phyloP scores from a whole-genome alignment of 345 rosid species.

The Aegle marmelos region DNA sequence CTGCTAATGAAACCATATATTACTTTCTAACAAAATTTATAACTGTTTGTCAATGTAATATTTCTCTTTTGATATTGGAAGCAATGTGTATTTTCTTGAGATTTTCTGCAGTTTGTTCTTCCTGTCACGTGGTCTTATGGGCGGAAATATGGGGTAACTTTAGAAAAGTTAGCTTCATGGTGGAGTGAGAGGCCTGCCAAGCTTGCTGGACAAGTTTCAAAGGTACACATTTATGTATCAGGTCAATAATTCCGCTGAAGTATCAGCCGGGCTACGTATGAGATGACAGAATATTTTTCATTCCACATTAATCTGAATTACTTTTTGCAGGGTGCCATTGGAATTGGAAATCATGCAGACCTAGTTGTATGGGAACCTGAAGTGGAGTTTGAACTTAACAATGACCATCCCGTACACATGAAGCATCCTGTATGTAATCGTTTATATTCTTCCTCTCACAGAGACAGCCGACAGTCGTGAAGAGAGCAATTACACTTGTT shows the following conservation, averaged over 20 bases:
- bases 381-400: slow-evolving; percentile 54
- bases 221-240: slow-evolving; percentile 38
- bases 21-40: neutral
- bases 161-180: slow-evolving; percentile 74
- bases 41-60: neutral
- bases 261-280: neutral
- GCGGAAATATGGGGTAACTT: slow-evolving; percentile 59
- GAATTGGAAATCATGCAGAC: slow-evolving; percentile 79
- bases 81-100: slow-evolving; percentile 31
- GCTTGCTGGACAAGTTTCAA: slow-evolving; percentile 60
- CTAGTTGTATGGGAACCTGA: slow-evolving; percentile 84
- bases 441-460: neutral
- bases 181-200: slow-evolving; percentile 95
- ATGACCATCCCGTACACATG: slow-evolving; percentile 54
- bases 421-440: slow-evolving; percentile 69
- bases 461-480: no score
- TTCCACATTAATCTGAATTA: slow-evolving; percentile 1
- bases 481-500: no score
- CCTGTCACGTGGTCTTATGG: slow-evolving; percentile 94
- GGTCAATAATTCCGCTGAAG: neutral
- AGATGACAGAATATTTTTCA: neutral
- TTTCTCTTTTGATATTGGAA: neutral
- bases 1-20: neutral
- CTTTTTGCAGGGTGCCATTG: slow-evolving; percentile 62
- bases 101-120: slow-evolving; percentile 73